These are phyloP conservation scores for Colletotrichum lentis DNA, from an alignment of 2,329 filamentous ascomycete species.

Conservation along the genomic window DNA sequence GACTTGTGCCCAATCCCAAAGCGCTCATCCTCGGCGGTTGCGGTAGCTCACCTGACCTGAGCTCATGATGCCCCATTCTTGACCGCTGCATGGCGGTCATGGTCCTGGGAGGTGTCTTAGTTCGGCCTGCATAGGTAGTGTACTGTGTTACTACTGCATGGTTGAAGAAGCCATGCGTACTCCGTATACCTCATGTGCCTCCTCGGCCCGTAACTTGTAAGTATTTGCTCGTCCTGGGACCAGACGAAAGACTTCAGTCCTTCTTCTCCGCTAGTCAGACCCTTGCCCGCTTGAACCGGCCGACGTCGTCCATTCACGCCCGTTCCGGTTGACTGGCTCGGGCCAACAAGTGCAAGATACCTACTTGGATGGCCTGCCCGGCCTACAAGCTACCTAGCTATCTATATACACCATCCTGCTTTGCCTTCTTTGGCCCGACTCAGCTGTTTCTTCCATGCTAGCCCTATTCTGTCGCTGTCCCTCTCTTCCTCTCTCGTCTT, in stretches of 20 bases:
- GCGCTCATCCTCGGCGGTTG: constrained; percentile 39
- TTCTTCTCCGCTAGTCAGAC: constrained; percentile 28
- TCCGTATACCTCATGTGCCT: not conserved
- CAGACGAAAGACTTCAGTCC: not conserved
- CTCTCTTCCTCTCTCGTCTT: not conserved
- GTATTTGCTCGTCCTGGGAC: too few species aligned
- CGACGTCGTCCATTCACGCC: constrained; percentile 44
- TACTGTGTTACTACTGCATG: not conserved
- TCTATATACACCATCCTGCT: constrained; percentile 42
- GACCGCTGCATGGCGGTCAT: constrained; percentile 43
- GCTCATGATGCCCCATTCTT: constrained; percentile 39
- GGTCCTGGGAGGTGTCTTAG: not conserved
- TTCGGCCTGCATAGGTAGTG: not conserved
- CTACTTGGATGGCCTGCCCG: constrained; percentile 4
- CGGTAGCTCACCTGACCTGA: constrained; percentile 43
- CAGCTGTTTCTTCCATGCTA: constrained; percentile 12
- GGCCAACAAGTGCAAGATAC: constrained; percentile 22
- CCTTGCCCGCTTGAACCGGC: constrained; percentile 43
- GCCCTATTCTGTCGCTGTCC: constrained; percentile 9
- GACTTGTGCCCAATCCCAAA: constrained; percentile 39
- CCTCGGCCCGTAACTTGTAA: not conserved
- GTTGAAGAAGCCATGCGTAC: not conserved
- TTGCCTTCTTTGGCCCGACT: constrained; percentile 40
- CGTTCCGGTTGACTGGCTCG: constrained; percentile 29
- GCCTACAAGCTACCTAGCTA: constrained; percentile 28